Conservation (phyloP, 176 grass and related monocot genomes). For the Avena atlantica region DNA sequence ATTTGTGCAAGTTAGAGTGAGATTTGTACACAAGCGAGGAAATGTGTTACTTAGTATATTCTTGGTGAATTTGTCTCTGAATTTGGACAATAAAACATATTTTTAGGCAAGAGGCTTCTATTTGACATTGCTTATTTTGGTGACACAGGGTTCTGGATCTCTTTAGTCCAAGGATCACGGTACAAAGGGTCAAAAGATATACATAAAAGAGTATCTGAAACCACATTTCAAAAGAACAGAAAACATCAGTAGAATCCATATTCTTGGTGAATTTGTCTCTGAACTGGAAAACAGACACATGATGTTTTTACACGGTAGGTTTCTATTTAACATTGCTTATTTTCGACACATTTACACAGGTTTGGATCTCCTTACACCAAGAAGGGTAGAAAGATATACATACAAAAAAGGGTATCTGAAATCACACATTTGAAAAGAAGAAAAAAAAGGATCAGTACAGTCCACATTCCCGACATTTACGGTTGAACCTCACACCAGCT, state of each 20-base stretch:
- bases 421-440: not conserved
- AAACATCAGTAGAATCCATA: slow-evolving; percentile 35
- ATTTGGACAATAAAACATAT: not conserved
- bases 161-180: not conserved
- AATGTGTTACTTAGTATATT: not conserved
- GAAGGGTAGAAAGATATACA: slow-evolving; percentile 5
- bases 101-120: not conserved
- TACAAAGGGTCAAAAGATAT: not conserved
- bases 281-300: not conserved
- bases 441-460: slow-evolving; percentile 39
- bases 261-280: not conserved
- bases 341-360: slow-evolving; percentile 30
- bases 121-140: not conserved
- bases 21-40: not conserved
- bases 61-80: not conserved
- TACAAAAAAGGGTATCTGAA: not conserved
- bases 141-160: not conserved
- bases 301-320: not conserved
- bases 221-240: not conserved
- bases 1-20: too few species aligned
- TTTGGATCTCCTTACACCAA: slow-evolving; percentile 4
- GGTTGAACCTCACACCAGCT: slow-evolving; percentile 27
- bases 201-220: slow-evolving; percentile 16
- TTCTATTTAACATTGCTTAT: slow-evolving; percentile 16
- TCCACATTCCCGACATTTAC: slow-evolving; percentile 45